Evolutionary conservation across 2,329 filamentous ascomycete genomes (phyloP).

Genomic region (Cryphonectria carpinicola): DNA sequence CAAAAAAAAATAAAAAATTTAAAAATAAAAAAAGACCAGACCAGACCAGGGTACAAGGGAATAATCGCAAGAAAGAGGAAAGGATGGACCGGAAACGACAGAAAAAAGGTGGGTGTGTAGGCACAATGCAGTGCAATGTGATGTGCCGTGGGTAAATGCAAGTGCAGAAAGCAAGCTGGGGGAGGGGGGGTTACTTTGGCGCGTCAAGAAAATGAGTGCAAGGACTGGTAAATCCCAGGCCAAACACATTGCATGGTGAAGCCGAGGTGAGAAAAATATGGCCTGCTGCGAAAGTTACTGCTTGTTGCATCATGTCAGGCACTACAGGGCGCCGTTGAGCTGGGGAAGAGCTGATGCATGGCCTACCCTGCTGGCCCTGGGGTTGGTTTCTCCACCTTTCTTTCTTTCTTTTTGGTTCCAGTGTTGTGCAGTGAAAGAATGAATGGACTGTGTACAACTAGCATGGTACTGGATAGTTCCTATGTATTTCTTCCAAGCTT

Average conservation of each 20-base stretch:
- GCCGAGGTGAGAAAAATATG: not conserved
- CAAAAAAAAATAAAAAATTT: not conserved
- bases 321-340: not conserved
- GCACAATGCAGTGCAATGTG: conserved; percentile 12
- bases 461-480: too few species aligned
- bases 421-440: too few species aligned
- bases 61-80: not conserved
- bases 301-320: conserved; percentile 4
- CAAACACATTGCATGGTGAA: not conserved
- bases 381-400: not conserved
- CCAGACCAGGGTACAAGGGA: conserved; percentile 5
- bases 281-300: not conserved
- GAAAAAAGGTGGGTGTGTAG: conserved; percentile 23
- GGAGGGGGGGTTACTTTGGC: not conserved
- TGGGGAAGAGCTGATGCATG: conserved; percentile 3
- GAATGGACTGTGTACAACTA: too few species aligned
- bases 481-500: too few species aligned
- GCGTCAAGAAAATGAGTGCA: not conserved
- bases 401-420: too few species aligned
- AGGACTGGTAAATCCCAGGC: conserved; percentile 4
- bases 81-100: conserved; percentile 5
- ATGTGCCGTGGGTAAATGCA: conserved; percentile 12
- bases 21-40: not conserved
- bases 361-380: not conserved
- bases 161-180: not conserved